phyloP scores from a whole-genome alignment of 78 protist genomes.

The Speleostelium caveatum region DNA sequence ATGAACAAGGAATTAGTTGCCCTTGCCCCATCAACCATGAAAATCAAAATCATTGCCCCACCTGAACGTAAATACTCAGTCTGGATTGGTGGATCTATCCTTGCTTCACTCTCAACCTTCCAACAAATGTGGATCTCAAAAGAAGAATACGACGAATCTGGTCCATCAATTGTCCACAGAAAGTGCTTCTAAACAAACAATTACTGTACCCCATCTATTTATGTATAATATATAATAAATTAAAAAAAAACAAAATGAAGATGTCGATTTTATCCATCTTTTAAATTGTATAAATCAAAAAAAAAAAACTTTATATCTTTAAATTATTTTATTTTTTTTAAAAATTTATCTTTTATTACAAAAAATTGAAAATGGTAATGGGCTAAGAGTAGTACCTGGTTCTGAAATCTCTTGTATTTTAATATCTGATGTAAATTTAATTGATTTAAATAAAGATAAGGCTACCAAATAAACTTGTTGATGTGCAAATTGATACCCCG shows the following conservation, averaged over 20 bases:
- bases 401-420: neutral
- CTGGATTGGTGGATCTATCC: too few relatives aligned
- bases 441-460: neutral
- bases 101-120: too few relatives aligned
- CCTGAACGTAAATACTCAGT: too few relatives aligned
- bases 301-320: too few relatives aligned
- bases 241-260: neutral
- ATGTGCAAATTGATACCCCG: conserved; percentile 8
- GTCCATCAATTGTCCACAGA: conserved; percentile 87
- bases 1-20: too few relatives aligned
- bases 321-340: too few relatives aligned
- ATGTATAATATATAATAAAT: neutral
- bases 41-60: too few relatives aligned
- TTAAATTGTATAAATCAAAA: too few relatives aligned
- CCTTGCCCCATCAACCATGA: too few relatives aligned
- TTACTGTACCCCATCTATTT: too few relatives aligned
- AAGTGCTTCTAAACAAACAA: conserved; percentile 81
- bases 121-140: conserved; percentile 96
- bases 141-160: conserved; percentile 93
- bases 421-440: neutral
- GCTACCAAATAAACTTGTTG: neutral
- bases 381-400: neutral
- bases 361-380: neutral
- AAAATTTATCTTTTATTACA: neutral
- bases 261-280: too few relatives aligned